Evolutionary conservation across 306 rosid genomes (phyloP).

Genomic region (Lablab purpureus): DNA sequence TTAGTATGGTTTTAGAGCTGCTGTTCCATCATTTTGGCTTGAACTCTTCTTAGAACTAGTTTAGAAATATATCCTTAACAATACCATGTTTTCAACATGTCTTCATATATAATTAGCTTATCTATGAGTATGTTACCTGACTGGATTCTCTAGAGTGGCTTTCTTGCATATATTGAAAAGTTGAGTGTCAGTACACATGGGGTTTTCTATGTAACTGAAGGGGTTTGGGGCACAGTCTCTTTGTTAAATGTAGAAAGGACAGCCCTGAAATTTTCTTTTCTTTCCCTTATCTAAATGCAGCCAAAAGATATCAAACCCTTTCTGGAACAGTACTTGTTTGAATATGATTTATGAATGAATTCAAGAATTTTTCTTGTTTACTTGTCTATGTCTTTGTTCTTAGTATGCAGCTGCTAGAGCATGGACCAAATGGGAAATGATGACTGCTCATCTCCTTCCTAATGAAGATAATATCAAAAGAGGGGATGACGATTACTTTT

Average conservation of each 20-base stretch:
- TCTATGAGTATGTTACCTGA: conserved; percentile 6
- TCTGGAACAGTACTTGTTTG: conserved; percentile 28
- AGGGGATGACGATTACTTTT: conserved; percentile 85
- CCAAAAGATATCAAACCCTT: not conserved
- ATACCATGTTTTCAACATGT: not conserved
- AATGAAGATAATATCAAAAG: conserved; percentile 78
- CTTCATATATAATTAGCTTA: conserved; percentile 5
- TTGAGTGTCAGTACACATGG: not conserved
- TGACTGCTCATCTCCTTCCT: conserved; percentile 90
- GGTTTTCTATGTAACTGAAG: not conserved
- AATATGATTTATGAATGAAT: conserved; percentile 27
- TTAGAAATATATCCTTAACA: conserved; percentile 23
- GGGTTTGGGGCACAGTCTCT: not conserved
- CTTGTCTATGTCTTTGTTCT: conserved; percentile 45
- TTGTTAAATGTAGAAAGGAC: conserved; percentile 23
- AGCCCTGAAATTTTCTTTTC: conserved; percentile 13
- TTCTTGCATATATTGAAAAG: conserved; percentile 24
- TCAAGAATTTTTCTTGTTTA: conserved; percentile 27
- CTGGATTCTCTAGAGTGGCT: conserved; percentile 12
- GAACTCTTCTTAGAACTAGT: conserved; percentile 20
- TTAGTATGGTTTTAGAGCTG: conserved; percentile 35
- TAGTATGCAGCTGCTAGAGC: conserved; percentile 98
- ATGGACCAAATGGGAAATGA: conserved; percentile 99
- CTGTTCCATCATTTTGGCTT: conserved; percentile 22
- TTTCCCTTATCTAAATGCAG: conserved; percentile 8